Evolutionary conservation across 345 rosid genomes (phyloP), one percentile per base, ranked within the genome.

Genomic region (Balakata baccata): DNA sequence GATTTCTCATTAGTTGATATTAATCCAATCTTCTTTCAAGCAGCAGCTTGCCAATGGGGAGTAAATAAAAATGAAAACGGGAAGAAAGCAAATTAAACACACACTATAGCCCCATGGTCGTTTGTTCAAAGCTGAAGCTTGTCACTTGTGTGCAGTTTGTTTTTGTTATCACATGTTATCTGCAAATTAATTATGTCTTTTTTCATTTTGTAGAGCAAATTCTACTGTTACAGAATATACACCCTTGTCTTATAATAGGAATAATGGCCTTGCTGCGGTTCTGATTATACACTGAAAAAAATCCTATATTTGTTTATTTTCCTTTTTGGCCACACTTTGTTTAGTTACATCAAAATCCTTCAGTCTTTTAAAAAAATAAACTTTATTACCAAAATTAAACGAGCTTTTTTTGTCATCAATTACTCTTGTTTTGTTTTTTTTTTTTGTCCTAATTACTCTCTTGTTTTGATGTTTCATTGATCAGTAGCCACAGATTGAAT

Each of bases 81-180:
- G 9, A 12, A 38, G 11, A 68, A 29, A 29, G 2, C 34, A 29
- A 29, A 1, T 29, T 29, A 29, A 29, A 1, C 34, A 2, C 34
- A 29, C 34, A 29, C 34, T 29, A 29, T 29, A 47, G 3, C 12
- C 39, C 70, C 69, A 61, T 68, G 16, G 69, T 34, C 64, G 37
- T 54, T 63, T 71, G 77, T 61, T 37, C 16, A 43, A 23, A 62
- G 61, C 47, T 0, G 59, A n/a, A 65, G 71, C 63, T 70, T 74
- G 58, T 73, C 66, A 46, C 56, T 38, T 16, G 70, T n/a, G 41
- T 62, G 78, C 73, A 49, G 74, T 67, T 68, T 67, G 72, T 67
- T 63, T 67, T 68, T 67, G 72, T 67, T 63, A 68, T 75, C 77
- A 71, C 51, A 58, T 47, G 72, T 78, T 76, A 78, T 71, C 77